phyloP scores from a whole-genome alignment of 202 grass and related monocot genomes.

The Dendrocalamus latiflorus region DNA sequence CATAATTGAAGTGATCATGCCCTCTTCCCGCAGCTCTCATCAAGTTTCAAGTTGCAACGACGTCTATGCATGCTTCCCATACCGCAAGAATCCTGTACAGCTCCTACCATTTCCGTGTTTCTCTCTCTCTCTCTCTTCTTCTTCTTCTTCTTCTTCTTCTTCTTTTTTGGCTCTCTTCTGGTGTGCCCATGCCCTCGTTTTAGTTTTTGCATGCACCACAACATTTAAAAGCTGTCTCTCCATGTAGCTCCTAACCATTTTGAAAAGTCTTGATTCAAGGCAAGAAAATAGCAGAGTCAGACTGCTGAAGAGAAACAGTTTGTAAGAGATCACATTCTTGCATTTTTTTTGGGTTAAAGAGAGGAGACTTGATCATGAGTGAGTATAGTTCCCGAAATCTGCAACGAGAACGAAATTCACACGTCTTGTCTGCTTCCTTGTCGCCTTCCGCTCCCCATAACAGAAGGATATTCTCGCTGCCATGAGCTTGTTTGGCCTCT shows the following conservation, averaged over 20 bases:
- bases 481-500: conserved; percentile 61
- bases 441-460: conserved; percentile 55
- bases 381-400: conserved; percentile 21
- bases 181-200: conserved; percentile 24
- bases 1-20: conserved; percentile 46
- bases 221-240: too few species aligned
- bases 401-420: conserved; percentile 58
- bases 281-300: background rate
- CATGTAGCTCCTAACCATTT: too few species aligned
- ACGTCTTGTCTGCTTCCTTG: conserved; percentile 66
- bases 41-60: conserved; percentile 37
- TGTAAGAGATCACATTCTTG: background rate
- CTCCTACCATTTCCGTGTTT: conserved; percentile 9
- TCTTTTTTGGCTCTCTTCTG: background rate
- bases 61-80: conserved; percentile 30
- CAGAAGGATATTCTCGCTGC: conserved; percentile 70
- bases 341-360: background rate
- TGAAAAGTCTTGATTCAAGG: conserved; percentile 25
- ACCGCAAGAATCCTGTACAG: conserved; percentile 35
- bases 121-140: background rate
- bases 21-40: conserved; percentile 37
- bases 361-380: conserved; percentile 19
- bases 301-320: background rate
- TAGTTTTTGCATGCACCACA: background rate
- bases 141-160: too few species aligned